Base-by-base conservation (phyloP, 306 rosid genomes). In the Vachellia pachyceras region DNA sequence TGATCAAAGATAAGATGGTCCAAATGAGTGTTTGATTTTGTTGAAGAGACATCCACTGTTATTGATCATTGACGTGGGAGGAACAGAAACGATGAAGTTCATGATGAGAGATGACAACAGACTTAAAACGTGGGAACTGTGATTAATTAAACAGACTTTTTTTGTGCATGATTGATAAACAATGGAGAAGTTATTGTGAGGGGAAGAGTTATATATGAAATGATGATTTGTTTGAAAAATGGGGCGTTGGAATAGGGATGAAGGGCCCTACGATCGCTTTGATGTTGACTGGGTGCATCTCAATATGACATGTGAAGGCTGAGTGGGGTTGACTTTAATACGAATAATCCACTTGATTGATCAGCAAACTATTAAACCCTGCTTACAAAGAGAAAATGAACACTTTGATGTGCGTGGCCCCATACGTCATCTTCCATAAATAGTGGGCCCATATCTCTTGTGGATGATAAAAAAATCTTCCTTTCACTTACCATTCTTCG, bases 211-310 rank as follows among this genome's bases (percentile, higher is more conserved):
- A 69, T 11, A 25, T 33, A 41, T 41, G 6, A 6, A n/a, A 41
- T 9, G 61, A 74, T 47, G 11, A 23, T 76, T 80, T 67, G 82
- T 61, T 64, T 80, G 87, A 72, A 67, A 67, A 68, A 8, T n/a
- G 41, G 2, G 17, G 49, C 45, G 40, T 68, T 57, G 40, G 41
- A 36, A 69, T 10, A 20, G 54, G 23, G 66, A 17, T 1, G 60
- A 54, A 2, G 60, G 60, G 60, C 18, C 60, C 60, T 54, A n/a
- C 58, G 5, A n/a, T 54, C 18, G 7, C 60, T 54, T 46, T 18
- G 14, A 49, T 54, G 60, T 54, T 54, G 60, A 54, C 60, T 54
- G 25, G 25, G 7, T n/a, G 25, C 22, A n/a, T 18, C 15, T 54
- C 11, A 54, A 54, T 54, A 18, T 2, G 60, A 54, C 60, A 54